Evolutionary conservation across 768 basidiomycete species (phyloP).

Genomic region (Ramaria sp.): DNA sequence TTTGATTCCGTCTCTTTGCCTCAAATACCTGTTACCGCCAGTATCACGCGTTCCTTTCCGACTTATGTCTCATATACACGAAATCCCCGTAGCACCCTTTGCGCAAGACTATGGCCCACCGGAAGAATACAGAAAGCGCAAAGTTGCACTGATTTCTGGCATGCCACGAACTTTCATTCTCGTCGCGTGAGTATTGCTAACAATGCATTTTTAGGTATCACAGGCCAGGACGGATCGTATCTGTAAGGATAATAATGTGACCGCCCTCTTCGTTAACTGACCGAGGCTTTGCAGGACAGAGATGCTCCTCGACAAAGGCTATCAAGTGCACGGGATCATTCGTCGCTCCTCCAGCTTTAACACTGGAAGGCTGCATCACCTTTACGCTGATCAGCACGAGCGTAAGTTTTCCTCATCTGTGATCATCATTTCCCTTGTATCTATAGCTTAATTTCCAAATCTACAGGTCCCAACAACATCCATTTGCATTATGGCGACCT

Average conservation of each 20-base stretch:
- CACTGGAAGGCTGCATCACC: conserved; percentile 87
- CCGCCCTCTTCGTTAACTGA: not conserved
- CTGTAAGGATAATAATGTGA: conserved; percentile 39
- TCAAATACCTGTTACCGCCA: not conserved
- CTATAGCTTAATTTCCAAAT: conserved; percentile 1
- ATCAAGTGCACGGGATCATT: conserved; percentile 91
- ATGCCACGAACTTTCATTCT: conserved; percentile 13
- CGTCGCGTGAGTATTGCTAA: conserved; percentile 1
- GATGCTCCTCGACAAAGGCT: conserved; percentile 75
- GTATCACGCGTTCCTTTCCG: not conserved
- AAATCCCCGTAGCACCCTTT: conserved; percentile 16
- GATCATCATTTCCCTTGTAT: not conserved
- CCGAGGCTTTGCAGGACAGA: conserved; percentile 47
- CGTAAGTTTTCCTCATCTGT: conserved; percentile 34
- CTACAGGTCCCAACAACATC: conserved; percentile 59
- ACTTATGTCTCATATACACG: conserved; percentile 3
- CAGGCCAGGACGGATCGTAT: conserved; percentile 95
- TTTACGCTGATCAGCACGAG: conserved; percentile 89
- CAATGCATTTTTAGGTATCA: conserved; percentile 53
- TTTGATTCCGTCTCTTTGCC: too few relatives aligned
- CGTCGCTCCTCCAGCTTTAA: conserved; percentile 98
- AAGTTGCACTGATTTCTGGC: conserved; percentile 92
- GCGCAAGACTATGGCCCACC: conserved; percentile 48
- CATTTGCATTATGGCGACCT: conserved; percentile 88
- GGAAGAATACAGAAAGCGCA: conserved; percentile 80